Percentiles rank a stretch among this genome's conserved stretches.
phyloP scores from a whole-genome alignment of 768 basidiomycete species.

The Macrolepiota fuliginosa region DNA sequence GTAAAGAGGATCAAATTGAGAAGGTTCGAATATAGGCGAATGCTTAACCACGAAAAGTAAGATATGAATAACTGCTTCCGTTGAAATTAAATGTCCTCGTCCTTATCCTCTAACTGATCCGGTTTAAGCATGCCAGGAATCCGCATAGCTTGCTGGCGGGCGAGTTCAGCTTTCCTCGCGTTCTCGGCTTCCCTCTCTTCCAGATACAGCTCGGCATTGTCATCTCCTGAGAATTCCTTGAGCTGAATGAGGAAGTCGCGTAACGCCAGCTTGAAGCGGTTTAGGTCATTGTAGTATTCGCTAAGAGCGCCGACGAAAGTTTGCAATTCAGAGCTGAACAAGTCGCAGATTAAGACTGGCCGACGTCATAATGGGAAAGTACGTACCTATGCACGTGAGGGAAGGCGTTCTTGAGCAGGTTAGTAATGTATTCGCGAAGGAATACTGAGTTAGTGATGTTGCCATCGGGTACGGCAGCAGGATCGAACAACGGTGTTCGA shows the following conservation, averaged over 20 bases:
- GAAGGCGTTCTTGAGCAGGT: constrained; percentile 86
- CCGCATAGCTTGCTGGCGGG: constrained; percentile 85
- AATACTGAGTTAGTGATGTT: constrained; percentile 75
- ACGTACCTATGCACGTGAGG: constrained; percentile 85
- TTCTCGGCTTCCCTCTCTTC: constrained; percentile 94
- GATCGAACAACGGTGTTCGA: constrained; percentile 82
- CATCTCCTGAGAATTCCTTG: constrained; percentile 90
- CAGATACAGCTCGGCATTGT: constrained; percentile 87
- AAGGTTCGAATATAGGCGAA: constrained; percentile 18
- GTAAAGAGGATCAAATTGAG: constrained; percentile 26
- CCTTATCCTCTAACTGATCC: constrained; percentile 90
- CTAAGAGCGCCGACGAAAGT: constrained; percentile 65
- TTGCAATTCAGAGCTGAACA: constrained; percentile 63
- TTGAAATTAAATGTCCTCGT: constrained; percentile 70
- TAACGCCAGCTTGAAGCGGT: constrained; percentile 89
- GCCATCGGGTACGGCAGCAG: constrained; percentile 64
- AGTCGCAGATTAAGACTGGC: constrained; percentile 10
- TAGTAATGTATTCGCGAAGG: constrained; percentile 83
- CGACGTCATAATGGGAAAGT: constrained; percentile 12
- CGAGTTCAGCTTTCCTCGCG: constrained; percentile 73
- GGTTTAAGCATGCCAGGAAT: constrained; percentile 99
- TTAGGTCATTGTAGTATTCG: constrained; percentile 76
- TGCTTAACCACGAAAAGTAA: constrained; percentile 13
- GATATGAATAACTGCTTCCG: constrained; percentile 11
- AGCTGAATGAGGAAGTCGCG: constrained; percentile 98